phyloP scores from a whole-genome alignment of 1,284 basidiomycete genomes.

The Moniliophthora roreri region DNA sequence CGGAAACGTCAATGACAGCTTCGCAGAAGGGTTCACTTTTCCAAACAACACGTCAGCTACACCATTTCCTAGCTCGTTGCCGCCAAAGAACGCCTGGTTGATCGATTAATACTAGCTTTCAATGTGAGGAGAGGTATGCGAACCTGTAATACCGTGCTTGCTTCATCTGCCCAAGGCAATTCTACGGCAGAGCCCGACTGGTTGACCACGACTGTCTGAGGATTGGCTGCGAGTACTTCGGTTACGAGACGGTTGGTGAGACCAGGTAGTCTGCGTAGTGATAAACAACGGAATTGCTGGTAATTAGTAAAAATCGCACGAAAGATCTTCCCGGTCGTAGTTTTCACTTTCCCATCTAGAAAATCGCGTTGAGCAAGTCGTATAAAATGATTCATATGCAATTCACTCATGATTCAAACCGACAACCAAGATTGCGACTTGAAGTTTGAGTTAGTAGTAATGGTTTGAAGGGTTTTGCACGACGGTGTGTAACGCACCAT shows the following conservation, averaged over 20 bases:
- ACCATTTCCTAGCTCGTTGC: conserved; percentile 54
- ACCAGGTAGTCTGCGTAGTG: conserved; percentile 39
- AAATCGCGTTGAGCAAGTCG: not conserved
- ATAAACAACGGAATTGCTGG: not conserved
- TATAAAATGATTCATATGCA: not conserved
- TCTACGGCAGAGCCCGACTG: conserved; percentile 50
- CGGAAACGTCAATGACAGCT: conserved; percentile 50
- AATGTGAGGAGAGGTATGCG: conserved; percentile 1
- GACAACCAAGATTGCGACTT: conserved; percentile 43
- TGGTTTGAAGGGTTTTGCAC: too few relatives aligned
- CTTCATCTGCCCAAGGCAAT: conserved; percentile 52
- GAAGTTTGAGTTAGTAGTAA: not conserved
- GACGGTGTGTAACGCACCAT: conserved; percentile 30
- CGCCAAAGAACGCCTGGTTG: conserved; percentile 50
- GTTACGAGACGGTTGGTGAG: conserved; percentile 48
- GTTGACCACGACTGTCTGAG: conserved; percentile 52
- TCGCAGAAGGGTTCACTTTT: conserved; percentile 50
- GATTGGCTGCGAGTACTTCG: conserved; percentile 47
- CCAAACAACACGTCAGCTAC: conserved; percentile 56
- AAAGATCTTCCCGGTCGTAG: conserved; percentile 38
- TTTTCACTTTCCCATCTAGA: conserved; percentile 50
- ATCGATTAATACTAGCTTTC: not conserved
- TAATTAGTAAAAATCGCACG: conserved; percentile 20
- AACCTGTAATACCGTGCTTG: conserved; percentile 45
- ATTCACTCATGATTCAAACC: conserved; percentile 48